Evolutionary conservation across 805 yeast genomes (phyloP).

Genomic region (Suhomyces tanzawaensis): DNA sequence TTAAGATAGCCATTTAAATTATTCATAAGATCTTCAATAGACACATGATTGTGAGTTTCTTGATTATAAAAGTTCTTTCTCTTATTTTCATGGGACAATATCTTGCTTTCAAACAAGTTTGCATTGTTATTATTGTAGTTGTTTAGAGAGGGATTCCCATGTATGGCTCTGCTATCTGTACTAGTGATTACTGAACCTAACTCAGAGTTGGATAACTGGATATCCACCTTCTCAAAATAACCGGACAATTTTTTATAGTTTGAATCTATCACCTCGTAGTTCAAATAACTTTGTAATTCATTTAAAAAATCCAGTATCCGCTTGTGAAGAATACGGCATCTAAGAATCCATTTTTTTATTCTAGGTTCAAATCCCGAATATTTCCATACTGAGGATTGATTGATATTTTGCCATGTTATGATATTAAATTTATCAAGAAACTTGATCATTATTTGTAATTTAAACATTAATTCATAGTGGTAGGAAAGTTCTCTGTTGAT

Average conservation of each 20-base stretch:
- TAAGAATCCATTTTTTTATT: conserved; percentile 52
- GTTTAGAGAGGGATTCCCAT: conserved; percentile 4
- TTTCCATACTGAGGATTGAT: conserved; percentile 65
- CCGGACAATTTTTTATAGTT: conserved; percentile 47
- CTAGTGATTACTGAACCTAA: conserved; percentile 11
- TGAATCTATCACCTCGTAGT: conserved; percentile 56
- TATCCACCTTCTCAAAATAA: conserved; percentile 13
- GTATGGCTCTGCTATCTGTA: background rate
- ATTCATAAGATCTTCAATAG: conserved; percentile 36
- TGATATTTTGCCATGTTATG: conserved; percentile 70
- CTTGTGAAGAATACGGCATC: conserved; percentile 54
- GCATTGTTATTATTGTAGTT: conserved; percentile 17
- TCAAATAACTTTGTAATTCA: conserved; percentile 53
- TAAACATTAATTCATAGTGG: conserved; percentile 77
- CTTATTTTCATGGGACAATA: conserved; percentile 3
- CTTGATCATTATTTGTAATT: conserved; percentile 65
- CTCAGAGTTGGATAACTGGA: conserved; percentile 6
- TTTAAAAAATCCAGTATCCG: conserved; percentile 57
- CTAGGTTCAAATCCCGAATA: conserved; percentile 41
- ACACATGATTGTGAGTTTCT: conserved; percentile 14
- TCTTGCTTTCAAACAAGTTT: conserved; percentile 23
- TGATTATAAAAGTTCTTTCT: background rate
- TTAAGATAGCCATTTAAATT: conserved; percentile 57
- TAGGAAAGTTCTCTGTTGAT: conserved; percentile 66
- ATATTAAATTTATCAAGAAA: conserved; percentile 59